phyloP scores from a whole-genome alignment of 176 grass and related monocot species.

The Juncus effusus region DNA sequence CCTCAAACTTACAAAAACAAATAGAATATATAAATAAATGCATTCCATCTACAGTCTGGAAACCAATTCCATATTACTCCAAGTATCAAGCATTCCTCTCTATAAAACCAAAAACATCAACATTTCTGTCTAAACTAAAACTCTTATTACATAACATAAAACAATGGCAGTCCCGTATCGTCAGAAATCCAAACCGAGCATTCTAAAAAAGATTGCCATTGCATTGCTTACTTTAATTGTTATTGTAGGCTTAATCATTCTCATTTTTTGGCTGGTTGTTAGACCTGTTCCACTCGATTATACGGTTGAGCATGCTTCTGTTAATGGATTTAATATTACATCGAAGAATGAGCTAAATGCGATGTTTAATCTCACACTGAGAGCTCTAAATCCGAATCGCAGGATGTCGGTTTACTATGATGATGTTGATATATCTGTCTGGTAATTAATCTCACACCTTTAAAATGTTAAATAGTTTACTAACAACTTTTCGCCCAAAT shows the following conservation, averaged over 20 bases:
- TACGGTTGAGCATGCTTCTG: constrained; percentile 45
- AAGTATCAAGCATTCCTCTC: constrained; percentile 36
- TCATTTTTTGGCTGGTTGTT: constrained; percentile 55
- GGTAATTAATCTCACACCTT: constrained; percentile 26
- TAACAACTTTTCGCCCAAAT: too few relatives aligned
- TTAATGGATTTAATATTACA: constrained; percentile 59
- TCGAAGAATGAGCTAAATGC: constrained; percentile 32
- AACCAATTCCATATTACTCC: constrained; percentile 36
- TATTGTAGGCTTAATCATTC: constrained; percentile 30
- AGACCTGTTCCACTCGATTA: constrained; percentile 29
- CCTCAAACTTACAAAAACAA: constrained; percentile 38
- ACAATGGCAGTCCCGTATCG: constrained; percentile 34
- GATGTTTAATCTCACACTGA: constrained; percentile 65
- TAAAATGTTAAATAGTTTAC: too few relatives aligned
- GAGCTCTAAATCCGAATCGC: constrained; percentile 49
- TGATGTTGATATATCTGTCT: constrained; percentile 41
- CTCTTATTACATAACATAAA: not conserved
- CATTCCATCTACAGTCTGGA: constrained; percentile 39
- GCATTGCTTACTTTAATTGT: constrained; percentile 31
- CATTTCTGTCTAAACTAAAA: not conserved
- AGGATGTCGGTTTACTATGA: constrained; percentile 43
- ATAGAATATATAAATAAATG: not conserved
- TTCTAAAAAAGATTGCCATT: constrained; percentile 33
- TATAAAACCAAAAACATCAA: constrained; percentile 31
- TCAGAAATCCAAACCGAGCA: constrained; percentile 23